A percentile compares a stretch with the other conserved stretches of the same genome.
phyloP scores from a whole-genome alignment of 768 basidiomycete genomes.

The Hydnomerulius pinastri region DNA sequence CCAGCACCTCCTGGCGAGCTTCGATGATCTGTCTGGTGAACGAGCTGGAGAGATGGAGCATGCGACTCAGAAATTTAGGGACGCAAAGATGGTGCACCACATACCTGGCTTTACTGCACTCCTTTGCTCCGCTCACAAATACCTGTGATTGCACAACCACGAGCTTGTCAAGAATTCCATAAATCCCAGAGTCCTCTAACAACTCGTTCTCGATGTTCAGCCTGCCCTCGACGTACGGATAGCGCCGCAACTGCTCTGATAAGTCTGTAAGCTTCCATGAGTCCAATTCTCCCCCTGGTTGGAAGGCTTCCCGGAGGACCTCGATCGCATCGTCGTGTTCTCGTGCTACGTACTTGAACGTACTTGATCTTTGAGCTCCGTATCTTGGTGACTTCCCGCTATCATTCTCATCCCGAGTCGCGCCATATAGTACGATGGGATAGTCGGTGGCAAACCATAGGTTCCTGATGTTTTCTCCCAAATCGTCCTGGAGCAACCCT shows the following conservation, averaged over 20 bases:
- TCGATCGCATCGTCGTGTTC: slow-evolving; percentile 49
- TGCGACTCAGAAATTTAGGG: not conserved
- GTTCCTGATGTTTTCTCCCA: slow-evolving; percentile 34
- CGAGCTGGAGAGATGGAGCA: slow-evolving; percentile 35
- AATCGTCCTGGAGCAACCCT: slow-evolving; percentile 32
- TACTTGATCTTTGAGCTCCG: slow-evolving; percentile 41
- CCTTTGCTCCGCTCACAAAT: slow-evolving; percentile 51
- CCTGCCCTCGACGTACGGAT: slow-evolving; percentile 24
- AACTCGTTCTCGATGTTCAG: slow-evolving; percentile 29
- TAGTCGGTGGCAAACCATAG: slow-evolving; percentile 64
- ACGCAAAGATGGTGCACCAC: slow-evolving; percentile 2
- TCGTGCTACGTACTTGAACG: slow-evolving; percentile 44
- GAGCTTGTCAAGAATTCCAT: slow-evolving; percentile 59
- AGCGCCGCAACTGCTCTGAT: slow-evolving; percentile 33
- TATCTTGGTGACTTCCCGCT: not conserved
- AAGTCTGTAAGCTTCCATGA: slow-evolving; percentile 47
- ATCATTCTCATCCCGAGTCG: too few relatives aligned
- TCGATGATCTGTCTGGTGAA: slow-evolving; percentile 57
- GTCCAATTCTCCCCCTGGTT: slow-evolving; percentile 38
- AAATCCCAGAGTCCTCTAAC: slow-evolving; percentile 49
- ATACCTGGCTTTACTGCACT: slow-evolving; percentile 52
- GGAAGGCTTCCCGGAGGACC: slow-evolving; percentile 46
- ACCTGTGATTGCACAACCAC: slow-evolving; percentile 48
- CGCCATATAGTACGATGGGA: too few relatives aligned
- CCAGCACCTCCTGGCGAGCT: slow-evolving; percentile 34